A percentile compares a stretch with the other conserved stretches of the same genome.
These are phyloP conservation scores for Sporormia fimetaria DNA, from an alignment of 495 filamentous ascomycete species.

Conservation along the genomic window DNA sequence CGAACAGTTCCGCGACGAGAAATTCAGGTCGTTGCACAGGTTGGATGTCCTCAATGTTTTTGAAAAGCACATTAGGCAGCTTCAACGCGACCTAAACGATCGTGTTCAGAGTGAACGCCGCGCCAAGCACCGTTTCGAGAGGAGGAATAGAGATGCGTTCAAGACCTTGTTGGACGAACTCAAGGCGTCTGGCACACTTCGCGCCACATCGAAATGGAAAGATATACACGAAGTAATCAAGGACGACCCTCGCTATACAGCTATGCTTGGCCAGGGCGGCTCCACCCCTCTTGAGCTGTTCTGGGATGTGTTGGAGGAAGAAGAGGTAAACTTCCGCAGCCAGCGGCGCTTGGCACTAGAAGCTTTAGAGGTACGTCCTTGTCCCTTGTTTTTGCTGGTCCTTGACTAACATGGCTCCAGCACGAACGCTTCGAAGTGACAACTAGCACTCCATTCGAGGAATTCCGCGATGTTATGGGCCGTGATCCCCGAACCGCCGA, in stretches of 20 bases:
- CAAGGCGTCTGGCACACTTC: constrained; percentile 68
- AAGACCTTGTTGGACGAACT: constrained; percentile 61
- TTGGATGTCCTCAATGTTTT: constrained; percentile 87
- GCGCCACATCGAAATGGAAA: constrained; percentile 83
- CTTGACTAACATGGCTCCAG: constrained; percentile 35
- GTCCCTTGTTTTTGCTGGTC: constrained; percentile 3
- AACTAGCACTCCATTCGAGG: constrained; percentile 72
- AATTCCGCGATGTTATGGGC: constrained; percentile 66
- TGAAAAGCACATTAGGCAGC: constrained; percentile 83
- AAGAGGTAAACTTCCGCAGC: constrained; percentile 69
- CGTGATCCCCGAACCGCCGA: constrained; percentile 76
- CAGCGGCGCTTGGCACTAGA: constrained; percentile 79
- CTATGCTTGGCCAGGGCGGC: constrained; percentile 74
- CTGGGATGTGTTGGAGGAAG: constrained; percentile 93
- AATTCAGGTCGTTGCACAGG: constrained; percentile 78
- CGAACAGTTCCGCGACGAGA: constrained; percentile 70
- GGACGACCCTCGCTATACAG: constrained; percentile 71
- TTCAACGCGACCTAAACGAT: constrained; percentile 85
- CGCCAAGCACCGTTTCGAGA: constrained; percentile 64
- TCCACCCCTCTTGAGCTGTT: constrained; percentile 90
- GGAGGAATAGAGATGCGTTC: constrained; percentile 75
- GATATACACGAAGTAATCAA: constrained; percentile 66
- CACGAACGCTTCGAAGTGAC: constrained; percentile 86
- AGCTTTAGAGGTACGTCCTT: constrained; percentile 67
- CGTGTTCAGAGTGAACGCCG: constrained; percentile 77